Percentiles rank a stretch among this genome's conserved stretches.
Evolutionary conservation across 306 rosid species (phyloP).

Genomic region (Sesbania bispinosa): DNA sequence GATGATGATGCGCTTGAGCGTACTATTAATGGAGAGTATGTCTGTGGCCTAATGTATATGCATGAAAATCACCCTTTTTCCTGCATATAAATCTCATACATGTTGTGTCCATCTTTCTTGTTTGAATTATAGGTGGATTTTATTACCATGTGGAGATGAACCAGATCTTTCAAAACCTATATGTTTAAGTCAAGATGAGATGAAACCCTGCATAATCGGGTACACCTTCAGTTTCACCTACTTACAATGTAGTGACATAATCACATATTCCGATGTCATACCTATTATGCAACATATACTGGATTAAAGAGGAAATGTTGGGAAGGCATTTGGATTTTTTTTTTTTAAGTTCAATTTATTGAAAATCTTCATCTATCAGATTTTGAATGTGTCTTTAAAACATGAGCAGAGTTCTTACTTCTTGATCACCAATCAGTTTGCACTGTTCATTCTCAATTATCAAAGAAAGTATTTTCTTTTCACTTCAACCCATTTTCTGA

Average conservation of each 20-base stretch:
- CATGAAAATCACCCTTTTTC: constrained; percentile 4
- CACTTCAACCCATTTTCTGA: background rate
- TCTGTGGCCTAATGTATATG: background rate
- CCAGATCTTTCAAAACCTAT: constrained; percentile 47
- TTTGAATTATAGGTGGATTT: constrained; percentile 60
- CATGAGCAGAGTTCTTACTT: background rate
- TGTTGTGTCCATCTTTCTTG: background rate
- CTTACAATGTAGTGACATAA: background rate
- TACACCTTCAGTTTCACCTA: constrained; percentile 27
- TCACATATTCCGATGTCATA: background rate
- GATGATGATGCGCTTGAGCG: constrained; percentile 94
- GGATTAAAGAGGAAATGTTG: background rate
- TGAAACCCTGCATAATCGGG: constrained; percentile 63
- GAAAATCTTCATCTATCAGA: background rate
- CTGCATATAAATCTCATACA: background rate
- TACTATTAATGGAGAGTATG: constrained; percentile 88
- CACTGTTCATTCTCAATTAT: constrained; percentile 4
- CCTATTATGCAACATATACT: background rate
- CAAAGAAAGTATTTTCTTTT: background rate
- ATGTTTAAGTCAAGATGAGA: constrained; percentile 58
- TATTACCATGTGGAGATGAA: constrained; percentile 63
- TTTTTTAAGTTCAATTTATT: background rate
- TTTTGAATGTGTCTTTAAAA: background rate
- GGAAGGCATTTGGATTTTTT: background rate
- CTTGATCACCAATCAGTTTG: background rate